Percentiles rank a stretch among this genome's conserved stretches.
These are phyloP conservation scores for Metschnikowia peoriensis DNA, from an alignment of 805 yeast genomes.

Conservation along the genomic window DNA sequence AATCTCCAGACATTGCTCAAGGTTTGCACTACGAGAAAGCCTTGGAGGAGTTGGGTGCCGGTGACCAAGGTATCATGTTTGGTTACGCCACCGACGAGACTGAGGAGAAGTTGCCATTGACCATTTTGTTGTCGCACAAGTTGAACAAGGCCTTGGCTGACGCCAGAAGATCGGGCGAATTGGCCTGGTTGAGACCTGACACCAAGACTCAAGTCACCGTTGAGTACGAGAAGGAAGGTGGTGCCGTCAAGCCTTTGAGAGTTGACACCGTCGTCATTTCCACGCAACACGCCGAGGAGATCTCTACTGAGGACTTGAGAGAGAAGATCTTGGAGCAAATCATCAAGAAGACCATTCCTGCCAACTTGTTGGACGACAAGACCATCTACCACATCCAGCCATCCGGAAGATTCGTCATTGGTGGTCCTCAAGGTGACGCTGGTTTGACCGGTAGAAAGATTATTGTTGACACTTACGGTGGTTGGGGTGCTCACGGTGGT, in stretches of 20 bases:
- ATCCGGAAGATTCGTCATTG: slow-evolving; percentile 98
- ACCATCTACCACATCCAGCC: slow-evolving; percentile 98
- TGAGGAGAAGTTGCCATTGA: slow-evolving; percentile 94
- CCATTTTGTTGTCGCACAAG: slow-evolving; percentile 91
- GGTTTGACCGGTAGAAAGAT: slow-evolving; percentile 99
- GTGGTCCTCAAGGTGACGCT: slow-evolving; percentile 99
- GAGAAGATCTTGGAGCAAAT: slow-evolving; percentile 71
- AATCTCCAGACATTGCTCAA: slow-evolving; percentile 98
- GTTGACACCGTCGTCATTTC: slow-evolving; percentile 98
- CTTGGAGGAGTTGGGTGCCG: slow-evolving; percentile 97
- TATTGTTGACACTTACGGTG: slow-evolving; percentile 99
- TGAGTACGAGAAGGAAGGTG: slow-evolving; percentile 90
- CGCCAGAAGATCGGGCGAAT: slow-evolving; percentile 94
- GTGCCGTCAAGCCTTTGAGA: slow-evolving; percentile 93
- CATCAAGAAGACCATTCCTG: slow-evolving; percentile 90
- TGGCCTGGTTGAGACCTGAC: slow-evolving; percentile 98
- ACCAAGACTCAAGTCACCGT: slow-evolving; percentile 99
- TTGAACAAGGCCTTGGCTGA: slow-evolving; percentile 94
- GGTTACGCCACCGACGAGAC: slow-evolving; percentile 99
- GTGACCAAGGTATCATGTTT: slow-evolving; percentile 99
- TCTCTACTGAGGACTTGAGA: slow-evolving; percentile 92
- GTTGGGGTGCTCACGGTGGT: slow-evolving; percentile 99
- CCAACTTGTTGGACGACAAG: slow-evolving; percentile 84
- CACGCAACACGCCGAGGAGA: slow-evolving; percentile 96
- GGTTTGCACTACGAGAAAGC: slow-evolving; percentile 97